phyloP scores from a whole-genome alignment of 2,329 filamentous ascomycete species.

The Talaromyces marneffei region DNA sequence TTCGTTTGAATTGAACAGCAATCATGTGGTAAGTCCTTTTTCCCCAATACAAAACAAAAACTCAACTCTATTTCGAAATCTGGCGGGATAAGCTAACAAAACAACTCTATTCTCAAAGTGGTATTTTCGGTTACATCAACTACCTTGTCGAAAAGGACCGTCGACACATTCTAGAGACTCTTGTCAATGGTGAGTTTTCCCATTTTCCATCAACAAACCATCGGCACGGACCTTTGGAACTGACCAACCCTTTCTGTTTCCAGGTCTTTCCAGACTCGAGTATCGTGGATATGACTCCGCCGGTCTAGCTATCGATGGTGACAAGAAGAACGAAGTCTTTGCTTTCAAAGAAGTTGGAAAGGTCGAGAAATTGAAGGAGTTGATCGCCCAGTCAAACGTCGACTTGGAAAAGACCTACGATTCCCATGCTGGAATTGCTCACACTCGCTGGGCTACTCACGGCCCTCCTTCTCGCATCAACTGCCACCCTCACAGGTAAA shows the following conservation, averaged over 20 bases:
- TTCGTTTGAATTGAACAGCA: conserved; percentile 8
- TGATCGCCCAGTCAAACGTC: conserved; percentile 76
- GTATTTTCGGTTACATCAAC: conserved; percentile 84
- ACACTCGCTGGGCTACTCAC: conserved; percentile 98
- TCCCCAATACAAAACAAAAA: background rate
- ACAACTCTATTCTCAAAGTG: conserved; percentile 24
- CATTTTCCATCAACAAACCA: background rate
- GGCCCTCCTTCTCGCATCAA: conserved; percentile 87
- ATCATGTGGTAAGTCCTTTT: conserved; percentile 33
- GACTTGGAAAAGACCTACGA: conserved; percentile 92
- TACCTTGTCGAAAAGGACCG: conserved; percentile 99
- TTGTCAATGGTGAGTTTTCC: conserved; percentile 77
- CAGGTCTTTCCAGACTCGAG: conserved; percentile 89
- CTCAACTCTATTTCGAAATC: background rate
- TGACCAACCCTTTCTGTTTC: conserved; percentile 13
- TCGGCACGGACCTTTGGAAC: conserved; percentile 13
- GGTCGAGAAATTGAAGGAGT: conserved; percentile 90
- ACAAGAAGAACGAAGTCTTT: conserved; percentile 97
- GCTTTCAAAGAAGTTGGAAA: conserved; percentile 99
- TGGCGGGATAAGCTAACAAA: conserved; percentile 12
- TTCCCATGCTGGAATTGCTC: conserved; percentile 95
- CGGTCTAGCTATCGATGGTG: conserved; percentile 88
- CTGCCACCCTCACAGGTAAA: conserved; percentile 96
- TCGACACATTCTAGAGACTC: conserved; percentile 89
- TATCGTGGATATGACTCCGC: conserved; percentile 99